Percentiles rank a stretch among this genome's conserved stretches.
phyloP scores from a whole-genome alignment of 352 stramenopile species.

The Phytophthora uliginosa region DNA sequence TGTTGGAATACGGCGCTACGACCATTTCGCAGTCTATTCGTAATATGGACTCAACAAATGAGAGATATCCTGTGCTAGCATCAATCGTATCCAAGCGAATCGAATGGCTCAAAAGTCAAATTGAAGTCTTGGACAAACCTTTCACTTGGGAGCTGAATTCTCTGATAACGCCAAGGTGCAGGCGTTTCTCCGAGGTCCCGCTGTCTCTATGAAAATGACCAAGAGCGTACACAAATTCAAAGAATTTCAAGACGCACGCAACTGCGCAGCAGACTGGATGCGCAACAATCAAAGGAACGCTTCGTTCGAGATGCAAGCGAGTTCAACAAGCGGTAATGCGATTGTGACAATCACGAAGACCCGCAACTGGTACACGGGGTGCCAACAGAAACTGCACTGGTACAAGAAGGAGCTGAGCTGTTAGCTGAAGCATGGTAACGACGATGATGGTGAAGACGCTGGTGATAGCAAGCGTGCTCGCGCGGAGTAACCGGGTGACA shows the following conservation, averaged over 20 bases:
- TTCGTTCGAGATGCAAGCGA: conserved; percentile 16
- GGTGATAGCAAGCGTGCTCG: not conserved
- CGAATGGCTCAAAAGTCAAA: not conserved
- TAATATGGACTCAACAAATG: not conserved
- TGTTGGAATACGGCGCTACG: not conserved
- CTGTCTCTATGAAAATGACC: not conserved
- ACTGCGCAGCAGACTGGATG: conserved; percentile 1
- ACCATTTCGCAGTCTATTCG: not conserved
- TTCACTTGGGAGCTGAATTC: not conserved
- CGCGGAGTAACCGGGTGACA: not conserved
- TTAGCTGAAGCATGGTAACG: not conserved
- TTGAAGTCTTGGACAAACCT: not conserved
- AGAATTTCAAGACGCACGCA: conserved; percentile 6
- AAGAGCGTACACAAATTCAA: conserved; percentile 6
- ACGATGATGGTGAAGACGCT: not conserved
- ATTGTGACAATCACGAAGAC: not conserved
- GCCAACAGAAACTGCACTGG: not conserved
- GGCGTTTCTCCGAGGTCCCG: not conserved
- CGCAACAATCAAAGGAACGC: not conserved
- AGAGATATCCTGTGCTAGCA: not conserved
- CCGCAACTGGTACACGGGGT: not conserved
- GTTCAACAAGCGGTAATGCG: not conserved
- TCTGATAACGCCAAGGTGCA: not conserved
- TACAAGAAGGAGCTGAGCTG: not conserved
- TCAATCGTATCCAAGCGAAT: not conserved